Conservation (phyloP, 2,329 filamentous ascomycete species). For the Sclerotinia trifoliorum region DNA sequence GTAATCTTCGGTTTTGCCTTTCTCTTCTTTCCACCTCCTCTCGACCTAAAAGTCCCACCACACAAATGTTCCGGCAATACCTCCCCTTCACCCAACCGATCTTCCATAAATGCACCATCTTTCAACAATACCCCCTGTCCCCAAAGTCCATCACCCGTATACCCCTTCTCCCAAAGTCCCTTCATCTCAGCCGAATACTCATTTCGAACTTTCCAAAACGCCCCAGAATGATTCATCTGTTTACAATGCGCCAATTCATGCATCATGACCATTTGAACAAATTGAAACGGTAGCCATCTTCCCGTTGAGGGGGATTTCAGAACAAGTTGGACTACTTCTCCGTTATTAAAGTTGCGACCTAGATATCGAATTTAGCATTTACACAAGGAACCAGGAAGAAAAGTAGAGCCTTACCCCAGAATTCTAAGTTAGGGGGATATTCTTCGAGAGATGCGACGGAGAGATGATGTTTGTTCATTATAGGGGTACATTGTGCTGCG, state of each 20-base stretch:
- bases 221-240: slow-evolving; percentile 84
- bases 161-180: slow-evolving; percentile 65
- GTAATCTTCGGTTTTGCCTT: slow-evolving; percentile 47
- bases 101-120: slow-evolving; percentile 58
- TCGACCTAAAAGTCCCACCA: slow-evolving; percentile 72
- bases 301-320: slow-evolving; percentile 63
- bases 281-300: slow-evolving; percentile 76
- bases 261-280: slow-evolving; percentile 95
- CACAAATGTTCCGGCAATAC: slow-evolving; percentile 70
- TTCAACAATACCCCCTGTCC: slow-evolving; percentile 65
- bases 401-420: slow-evolving; percentile 48
- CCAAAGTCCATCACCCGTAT: slow-evolving; percentile 83
- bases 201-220: slow-evolving; percentile 79
- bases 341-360: slow-evolving; percentile 86
- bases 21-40: slow-evolving; percentile 50
- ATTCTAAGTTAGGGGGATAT: slow-evolving; percentile 76
- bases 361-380: slow-evolving; percentile 38
- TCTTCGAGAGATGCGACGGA: slow-evolving; percentile 74
- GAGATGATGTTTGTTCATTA: slow-evolving; percentile 66
- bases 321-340: slow-evolving; percentile 83
- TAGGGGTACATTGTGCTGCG: slow-evolving; percentile 73
- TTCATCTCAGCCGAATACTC: slow-evolving; percentile 70
- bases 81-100: slow-evolving; percentile 54
- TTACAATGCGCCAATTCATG: slow-evolving; percentile 81
- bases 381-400: background rate